Conservation (phyloP, 495 filamentous ascomycete species). For the Penicillium dipodomyicola region DNA sequence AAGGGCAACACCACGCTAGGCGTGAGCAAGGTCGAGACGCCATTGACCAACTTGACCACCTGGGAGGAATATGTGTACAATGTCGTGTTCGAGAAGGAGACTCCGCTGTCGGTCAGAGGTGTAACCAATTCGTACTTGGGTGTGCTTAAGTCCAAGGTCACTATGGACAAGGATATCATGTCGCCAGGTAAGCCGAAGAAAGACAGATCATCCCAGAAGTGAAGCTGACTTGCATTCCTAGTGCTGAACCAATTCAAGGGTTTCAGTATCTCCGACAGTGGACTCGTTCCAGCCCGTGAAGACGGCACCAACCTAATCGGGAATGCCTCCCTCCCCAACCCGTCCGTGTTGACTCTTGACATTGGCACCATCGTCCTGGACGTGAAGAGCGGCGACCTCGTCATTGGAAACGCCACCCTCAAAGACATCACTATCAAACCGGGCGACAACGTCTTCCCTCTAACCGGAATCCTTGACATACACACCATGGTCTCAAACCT, state of each 20-base stretch:
- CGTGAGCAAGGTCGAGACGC: constrained; percentile 22
- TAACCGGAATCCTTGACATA: constrained; percentile 44
- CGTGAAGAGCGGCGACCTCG: constrained; percentile 7
- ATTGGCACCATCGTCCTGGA: constrained; percentile 5
- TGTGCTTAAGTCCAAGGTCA: constrained; percentile 34
- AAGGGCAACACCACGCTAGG: constrained; percentile 38
- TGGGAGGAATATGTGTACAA: constrained; percentile 38
- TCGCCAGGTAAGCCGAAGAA: constrained; percentile 31
- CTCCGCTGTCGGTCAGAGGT: constrained; percentile 30
- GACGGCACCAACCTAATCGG: constrained; percentile 6
- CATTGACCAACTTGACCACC: constrained; percentile 25
- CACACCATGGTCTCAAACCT: constrained; percentile 32
- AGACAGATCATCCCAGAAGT: not conserved
- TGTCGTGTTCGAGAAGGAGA: constrained; percentile 32
- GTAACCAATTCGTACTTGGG: constrained; percentile 38
- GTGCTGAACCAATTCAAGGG: constrained; percentile 29
- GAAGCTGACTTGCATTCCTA: constrained; percentile 15
- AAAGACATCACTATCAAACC: constrained; percentile 57
- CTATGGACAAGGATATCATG: constrained; percentile 36
- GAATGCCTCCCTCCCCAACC: constrained; percentile 9
- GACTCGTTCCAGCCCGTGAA: not conserved
- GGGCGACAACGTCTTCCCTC: constrained; percentile 55
- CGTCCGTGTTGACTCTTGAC: constrained; percentile 5
- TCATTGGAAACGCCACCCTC: constrained; percentile 27
- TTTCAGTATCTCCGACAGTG: constrained; percentile 6